Conservation (phyloP, 108 stramenopile species). For the Bacterosira constricta region DNA sequence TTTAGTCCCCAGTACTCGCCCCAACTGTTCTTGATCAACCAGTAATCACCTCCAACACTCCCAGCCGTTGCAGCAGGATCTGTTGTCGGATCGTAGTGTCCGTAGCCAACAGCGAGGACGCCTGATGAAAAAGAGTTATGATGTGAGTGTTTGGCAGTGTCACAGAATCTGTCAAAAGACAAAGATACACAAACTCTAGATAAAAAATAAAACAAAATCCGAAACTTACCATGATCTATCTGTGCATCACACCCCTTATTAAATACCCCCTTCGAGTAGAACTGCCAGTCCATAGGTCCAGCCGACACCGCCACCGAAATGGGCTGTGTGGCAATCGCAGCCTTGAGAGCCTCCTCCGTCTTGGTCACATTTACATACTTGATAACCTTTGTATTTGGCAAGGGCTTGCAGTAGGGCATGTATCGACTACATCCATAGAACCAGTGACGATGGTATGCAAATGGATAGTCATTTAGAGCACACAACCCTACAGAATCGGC, state of each 20-base stretch:
- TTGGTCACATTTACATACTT: slow-evolving; percentile 83
- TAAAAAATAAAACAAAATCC: no score
- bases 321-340: slow-evolving; percentile 80
- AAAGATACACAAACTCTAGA: no score
- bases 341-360: slow-evolving; percentile 68
- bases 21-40: slow-evolving; percentile 78
- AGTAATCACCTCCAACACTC: slow-evolving; percentile 25
- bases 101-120: slow-evolving; percentile 95
- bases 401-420: slow-evolving; percentile 73
- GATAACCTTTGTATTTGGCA: slow-evolving; percentile 67
- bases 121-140: no score
- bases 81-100: slow-evolving; percentile 73
- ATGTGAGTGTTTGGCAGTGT: no score
- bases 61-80: slow-evolving; percentile 48
- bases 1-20: slow-evolving; percentile 84
- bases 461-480: slow-evolving; percentile 91
- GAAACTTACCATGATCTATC: slow-evolving; percentile 90
- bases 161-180: no score
- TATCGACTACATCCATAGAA: slow-evolving; percentile 62
- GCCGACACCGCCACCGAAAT: slow-evolving; percentile 84
- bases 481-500: slow-evolving; percentile 83
- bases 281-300: slow-evolving; percentile 85
- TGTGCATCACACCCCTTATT: slow-evolving; percentile 66
- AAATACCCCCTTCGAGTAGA: slow-evolving; percentile 94
- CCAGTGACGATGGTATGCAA: slow-evolving; percentile 55